Evolutionary conservation across 768 basidiomycete genomes (phyloP), one percentile per base, ranked within the genome.

Genomic region (Holtermanniella nyarrowii): DNA sequence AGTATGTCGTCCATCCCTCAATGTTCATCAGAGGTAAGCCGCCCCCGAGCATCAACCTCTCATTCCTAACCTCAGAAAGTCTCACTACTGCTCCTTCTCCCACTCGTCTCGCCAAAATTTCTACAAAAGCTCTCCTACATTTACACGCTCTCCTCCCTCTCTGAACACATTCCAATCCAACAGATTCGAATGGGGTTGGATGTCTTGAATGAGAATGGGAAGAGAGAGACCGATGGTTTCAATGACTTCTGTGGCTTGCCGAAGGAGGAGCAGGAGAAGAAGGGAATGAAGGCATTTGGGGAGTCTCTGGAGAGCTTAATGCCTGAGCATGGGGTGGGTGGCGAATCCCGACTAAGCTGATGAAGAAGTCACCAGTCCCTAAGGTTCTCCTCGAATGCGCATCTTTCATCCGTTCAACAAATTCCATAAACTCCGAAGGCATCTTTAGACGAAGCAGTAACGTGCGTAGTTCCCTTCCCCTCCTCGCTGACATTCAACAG

Each of bases 101-200:
- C 49, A 14, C 44, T 55, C 23, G 46, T 55, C 42, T 50, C 49
- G n/a, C 49, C 54, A 2, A 55, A 55, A 26, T 50, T 55, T 42
- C 47, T 37, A 27, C 21, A 27, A 23, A 55, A 55, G 44, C 24
- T 55, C 37, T 26, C 37, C 7, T 51, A 55, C 49, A 2, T 46
- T 4, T 21, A 44, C 10, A 55, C 49, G 0, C 49, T 55, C 2
- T 55, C 54, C 3, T 16, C 21, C 14, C n/a, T 55, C 11, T 44
- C 49, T 4, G 27, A 4, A 11, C 24, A 46, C 5, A 21, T 55
- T 2, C 54, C 54, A 11, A n/a, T 55, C 21, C 10, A 16, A 1
- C 43, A 50, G 21, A 14, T 55, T 3, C 31, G 49, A 11, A 26
- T 55, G 10, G 31, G 31, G 7, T 16, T 37, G 10, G 31, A 37